Conservation (phyloP, 2,329 filamentous ascomycete genomes). For the Pleomassaria siparia region DNA sequence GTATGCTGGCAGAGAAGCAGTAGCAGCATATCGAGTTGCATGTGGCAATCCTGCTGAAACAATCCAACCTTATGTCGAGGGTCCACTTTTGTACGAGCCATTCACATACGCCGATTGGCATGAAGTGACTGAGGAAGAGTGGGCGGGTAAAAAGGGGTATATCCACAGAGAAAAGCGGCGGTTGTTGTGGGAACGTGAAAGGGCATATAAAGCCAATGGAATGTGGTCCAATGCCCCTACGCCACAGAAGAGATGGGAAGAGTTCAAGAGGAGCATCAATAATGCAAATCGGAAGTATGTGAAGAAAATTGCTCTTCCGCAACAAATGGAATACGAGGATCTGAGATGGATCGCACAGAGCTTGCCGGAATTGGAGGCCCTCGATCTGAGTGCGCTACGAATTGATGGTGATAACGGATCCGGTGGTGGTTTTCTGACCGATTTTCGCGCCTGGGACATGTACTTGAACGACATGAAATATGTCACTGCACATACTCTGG, state of each 20-base stretch:
- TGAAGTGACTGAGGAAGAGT: slow-evolving; percentile 4
- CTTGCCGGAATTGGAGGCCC: slow-evolving; percentile 14
- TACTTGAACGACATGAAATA: background rate
- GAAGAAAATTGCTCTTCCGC: slow-evolving; percentile 24
- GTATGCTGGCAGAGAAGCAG: background rate
- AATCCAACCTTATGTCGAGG: background rate
- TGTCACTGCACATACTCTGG: background rate
- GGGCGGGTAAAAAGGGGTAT: background rate
- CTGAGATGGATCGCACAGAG: slow-evolving; percentile 20
- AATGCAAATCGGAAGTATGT: slow-evolving; percentile 15
- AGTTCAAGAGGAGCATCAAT: slow-evolving; percentile 16
- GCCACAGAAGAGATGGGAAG: slow-evolving; percentile 16
- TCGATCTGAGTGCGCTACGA: slow-evolving; percentile 27
- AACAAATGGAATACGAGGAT: slow-evolving; percentile 26
- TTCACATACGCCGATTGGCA: slow-evolving; percentile 34
- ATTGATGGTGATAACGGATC: background rate
- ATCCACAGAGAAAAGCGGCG: slow-evolving; percentile 12
- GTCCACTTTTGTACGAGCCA: slow-evolving; percentile 17
- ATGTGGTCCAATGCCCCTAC: slow-evolving; percentile 2
- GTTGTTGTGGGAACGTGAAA: slow-evolving; percentile 19
- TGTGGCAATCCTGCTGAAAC: background rate
- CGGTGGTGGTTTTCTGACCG: background rate
- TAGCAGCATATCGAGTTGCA: background rate
- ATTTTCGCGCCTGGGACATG: background rate
- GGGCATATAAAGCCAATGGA: slow-evolving; percentile 12